Percentiles rank a stretch among this genome's conserved stretches.
These are phyloP conservation scores for Cercospora sojina DNA, from an alignment of 2,329 filamentous ascomycete genomes.

Conservation along the genomic window DNA sequence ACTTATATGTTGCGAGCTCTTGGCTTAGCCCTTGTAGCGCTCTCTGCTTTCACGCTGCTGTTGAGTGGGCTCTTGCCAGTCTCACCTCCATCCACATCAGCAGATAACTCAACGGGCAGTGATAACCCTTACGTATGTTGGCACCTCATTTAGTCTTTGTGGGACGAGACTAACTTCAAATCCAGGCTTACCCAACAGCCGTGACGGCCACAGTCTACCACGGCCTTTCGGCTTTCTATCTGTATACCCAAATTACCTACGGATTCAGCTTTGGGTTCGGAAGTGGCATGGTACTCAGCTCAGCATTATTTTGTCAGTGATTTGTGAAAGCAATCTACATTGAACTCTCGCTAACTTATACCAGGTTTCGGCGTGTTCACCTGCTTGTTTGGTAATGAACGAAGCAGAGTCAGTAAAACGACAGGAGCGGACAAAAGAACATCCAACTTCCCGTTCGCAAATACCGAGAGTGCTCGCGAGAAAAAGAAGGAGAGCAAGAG, in stretches of 20 bases:
- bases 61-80: constrained; percentile 71
- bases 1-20: constrained; percentile 71
- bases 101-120: neutral
- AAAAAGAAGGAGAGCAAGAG: constrained; percentile 36
- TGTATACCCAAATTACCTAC: constrained; percentile 65
- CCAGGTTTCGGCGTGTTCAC: constrained; percentile 62
- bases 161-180: constrained; percentile 7
- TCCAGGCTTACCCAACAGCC: constrained; percentile 60
- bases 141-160: neutral
- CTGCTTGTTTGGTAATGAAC: constrained; percentile 56
- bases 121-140: constrained; percentile 7
- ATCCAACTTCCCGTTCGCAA: constrained; percentile 64
- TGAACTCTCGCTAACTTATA: neutral
- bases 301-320: constrained; percentile 52
- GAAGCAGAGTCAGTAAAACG: constrained; percentile 58
- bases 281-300: constrained; percentile 59
- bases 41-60: constrained; percentile 64
- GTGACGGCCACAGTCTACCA: constrained; percentile 66
- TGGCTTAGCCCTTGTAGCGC: constrained; percentile 64
- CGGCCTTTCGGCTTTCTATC: constrained; percentile 60
- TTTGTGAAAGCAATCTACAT: neutral
- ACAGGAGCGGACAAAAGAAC: constrained; percentile 68
- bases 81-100: constrained; percentile 27
- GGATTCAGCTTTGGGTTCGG: constrained; percentile 55
- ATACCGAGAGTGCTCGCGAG: constrained; percentile 41